These are phyloP conservation scores for Fusarium goolgardi DNA, from an alignment of 2,329 filamentous ascomycete species.

Conservation along the genomic window DNA sequence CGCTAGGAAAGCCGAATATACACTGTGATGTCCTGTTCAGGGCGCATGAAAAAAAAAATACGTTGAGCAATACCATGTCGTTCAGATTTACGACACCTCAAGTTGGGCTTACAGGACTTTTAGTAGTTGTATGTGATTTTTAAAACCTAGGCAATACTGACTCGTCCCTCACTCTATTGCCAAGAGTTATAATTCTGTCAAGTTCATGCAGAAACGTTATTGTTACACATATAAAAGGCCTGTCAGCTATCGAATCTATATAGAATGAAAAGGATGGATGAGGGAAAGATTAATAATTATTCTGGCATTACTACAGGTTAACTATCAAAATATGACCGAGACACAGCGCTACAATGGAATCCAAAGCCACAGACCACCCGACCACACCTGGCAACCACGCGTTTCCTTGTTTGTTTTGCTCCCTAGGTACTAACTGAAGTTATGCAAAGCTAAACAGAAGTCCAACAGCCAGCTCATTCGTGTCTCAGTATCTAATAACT, in stretches of 20 bases:
- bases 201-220: no score
- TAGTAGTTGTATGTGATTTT: no score
- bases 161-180: no score
- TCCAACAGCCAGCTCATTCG: background rate
- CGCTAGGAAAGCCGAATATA: background rate
- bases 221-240: no score
- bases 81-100: no score
- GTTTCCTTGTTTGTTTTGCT: background rate
- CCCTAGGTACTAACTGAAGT: no score
- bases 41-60: no score
- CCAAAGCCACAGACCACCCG: background rate
- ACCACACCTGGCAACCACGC: constrained; percentile 11
- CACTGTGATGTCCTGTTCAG: background rate
- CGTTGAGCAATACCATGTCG: no score
- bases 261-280: background rate
- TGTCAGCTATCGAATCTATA: no score
- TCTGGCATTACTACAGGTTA: background rate
- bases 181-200: no score
- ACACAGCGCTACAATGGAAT: constrained; percentile 7
- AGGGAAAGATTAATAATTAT: background rate
- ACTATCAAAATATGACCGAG: background rate
- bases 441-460: background rate
- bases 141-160: no score
- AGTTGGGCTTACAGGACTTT: no score
- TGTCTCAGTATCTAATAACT: background rate